A percentile compares a stretch with the other conserved stretches of the same genome.
Conservation (phyloP, 352 stramenopile species). For the Phytophthora ohioensis region DNA sequence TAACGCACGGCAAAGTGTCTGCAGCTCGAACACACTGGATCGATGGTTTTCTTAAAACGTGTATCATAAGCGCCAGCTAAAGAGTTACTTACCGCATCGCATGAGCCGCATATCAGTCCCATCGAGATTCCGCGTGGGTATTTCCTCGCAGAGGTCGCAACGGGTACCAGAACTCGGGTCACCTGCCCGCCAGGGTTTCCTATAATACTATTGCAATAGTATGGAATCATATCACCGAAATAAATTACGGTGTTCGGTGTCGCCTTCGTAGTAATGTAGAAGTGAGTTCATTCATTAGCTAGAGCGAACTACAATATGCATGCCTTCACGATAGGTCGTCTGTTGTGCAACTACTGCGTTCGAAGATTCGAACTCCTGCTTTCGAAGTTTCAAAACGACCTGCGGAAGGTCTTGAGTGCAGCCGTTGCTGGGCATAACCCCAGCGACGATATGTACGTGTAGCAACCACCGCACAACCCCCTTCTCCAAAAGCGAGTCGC, state of each 20-base stretch:
- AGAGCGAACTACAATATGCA: background rate
- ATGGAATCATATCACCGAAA: no score
- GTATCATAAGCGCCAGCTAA: no score
- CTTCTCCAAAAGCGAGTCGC: no score
- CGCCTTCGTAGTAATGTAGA: background rate
- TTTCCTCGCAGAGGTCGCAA: background rate
- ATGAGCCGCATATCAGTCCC: slow-evolving; percentile 72
- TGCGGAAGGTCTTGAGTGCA: background rate
- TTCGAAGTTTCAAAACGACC: background rate
- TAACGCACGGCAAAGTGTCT: slow-evolving; percentile 82
- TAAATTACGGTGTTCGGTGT: background rate
- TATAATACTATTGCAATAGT: no score
- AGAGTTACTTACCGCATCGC: slow-evolving; percentile 53
- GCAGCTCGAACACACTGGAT: slow-evolving; percentile 69
- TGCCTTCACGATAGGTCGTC: background rate
- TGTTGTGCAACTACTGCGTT: background rate
- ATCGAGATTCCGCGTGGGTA: slow-evolving; percentile 67
- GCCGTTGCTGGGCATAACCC: background rate
- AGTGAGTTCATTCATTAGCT: slow-evolving; percentile 1
- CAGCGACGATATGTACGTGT: background rate
- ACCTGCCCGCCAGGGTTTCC: no score
- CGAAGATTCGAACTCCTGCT: background rate
- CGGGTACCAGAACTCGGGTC: no score
- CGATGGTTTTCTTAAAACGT: slow-evolving; percentile 52
- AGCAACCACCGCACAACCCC: background rate